Evolutionary conservation across 768 basidiomycete genomes (phyloP), one percentile per base, ranked within the genome.

Genomic region (Suillus ampliporus): DNA sequence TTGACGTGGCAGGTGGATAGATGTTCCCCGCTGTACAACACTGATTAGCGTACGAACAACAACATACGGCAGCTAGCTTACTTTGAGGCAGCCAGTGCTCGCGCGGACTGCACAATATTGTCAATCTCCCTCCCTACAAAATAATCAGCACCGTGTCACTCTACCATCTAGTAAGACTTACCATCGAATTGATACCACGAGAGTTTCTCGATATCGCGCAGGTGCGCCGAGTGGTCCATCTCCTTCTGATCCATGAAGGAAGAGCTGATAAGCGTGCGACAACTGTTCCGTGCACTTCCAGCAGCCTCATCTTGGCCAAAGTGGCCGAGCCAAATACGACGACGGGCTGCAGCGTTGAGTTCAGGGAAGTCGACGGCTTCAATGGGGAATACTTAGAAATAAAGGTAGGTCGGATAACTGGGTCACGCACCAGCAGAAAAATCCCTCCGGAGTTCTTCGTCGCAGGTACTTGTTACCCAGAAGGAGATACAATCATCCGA

Each of bases 161-260:
- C 8, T 9, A 9, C 1, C 43, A 17, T 23, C 17, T 38, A 15
- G 11, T 6, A 4, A 7, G 6, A 40, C 54, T 56, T 19, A 56
- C 54, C 54, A 40, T 56, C 38, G 10, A 56, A 19, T 11, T 40
- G 54, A 38, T 56, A 23, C 23, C 38, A 15, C 38, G 54, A 56
- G 3, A 56, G 54, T 56, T 56, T 56, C 37, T 40, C 23, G 23
- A 56, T 26, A 19, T 56, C 54, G 10, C 54, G 54, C 19, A 56
- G 54, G 23, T 26, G 37, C 5, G 38, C 10, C 3, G 54, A 38
- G 26, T 40, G 19, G 11, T 56, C 23, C 10, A 40, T 26, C 17
- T 26, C 26, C 23, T 56, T 56, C 38, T 40, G 23, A 19, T 56
- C 54, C 10, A 11, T 17, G 21, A 17, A 17, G 23, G 54, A 56